Conservation (phyloP, 2,329 filamentous ascomycete species). For the Tricladium varicosporioides region DNA sequence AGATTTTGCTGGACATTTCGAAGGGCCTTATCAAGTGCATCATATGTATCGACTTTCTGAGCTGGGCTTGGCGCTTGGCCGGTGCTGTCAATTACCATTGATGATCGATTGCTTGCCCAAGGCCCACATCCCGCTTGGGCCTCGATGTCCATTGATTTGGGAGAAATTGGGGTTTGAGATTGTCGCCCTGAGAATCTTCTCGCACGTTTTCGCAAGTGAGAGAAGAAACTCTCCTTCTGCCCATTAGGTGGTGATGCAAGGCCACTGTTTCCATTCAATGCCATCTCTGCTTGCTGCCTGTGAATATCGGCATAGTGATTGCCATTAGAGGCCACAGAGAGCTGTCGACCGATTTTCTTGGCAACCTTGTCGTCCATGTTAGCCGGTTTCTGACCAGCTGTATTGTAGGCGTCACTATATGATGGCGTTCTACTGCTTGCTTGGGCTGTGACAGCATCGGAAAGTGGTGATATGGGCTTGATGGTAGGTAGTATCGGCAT, state of each 20-base stretch:
- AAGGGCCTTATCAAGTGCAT: conserved; percentile 58
- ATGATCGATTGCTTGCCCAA: conserved; percentile 83
- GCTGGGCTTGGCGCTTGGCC: conserved; percentile 45
- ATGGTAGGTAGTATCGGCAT: conserved; percentile 97
- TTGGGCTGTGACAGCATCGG: conserved; percentile 87
- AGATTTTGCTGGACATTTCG: conserved; percentile 51
- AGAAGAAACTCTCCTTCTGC: conserved; percentile 97
- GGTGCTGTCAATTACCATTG: conserved; percentile 67
- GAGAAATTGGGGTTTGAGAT: conserved; percentile 70
- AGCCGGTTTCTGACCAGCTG: conserved; percentile 38
- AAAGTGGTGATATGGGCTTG: conserved; percentile 91
- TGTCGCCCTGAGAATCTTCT: conserved; percentile 89
- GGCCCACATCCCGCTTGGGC: conserved; percentile 89
- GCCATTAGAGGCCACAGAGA: conserved; percentile 87
- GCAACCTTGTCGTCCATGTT: conserved; percentile 61
- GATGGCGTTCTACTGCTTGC: conserved; percentile 64
- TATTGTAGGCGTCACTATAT: conserved; percentile 48
- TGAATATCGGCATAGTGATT: conserved; percentile 92
- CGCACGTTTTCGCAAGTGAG: conserved; percentile 90
- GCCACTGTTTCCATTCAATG: conserved; percentile 77
- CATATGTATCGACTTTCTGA: conserved; percentile 55
- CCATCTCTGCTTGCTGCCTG: conserved; percentile 85
- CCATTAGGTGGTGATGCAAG: conserved; percentile 73
- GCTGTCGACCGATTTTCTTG: conserved; percentile 92
- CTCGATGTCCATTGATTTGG: conserved; percentile 82